A percentile compares a stretch with the other conserved stretches of the same genome.
phyloP scores from a whole-genome alignment of 306 rosid species.

The Ceratonia siliqua region DNA sequence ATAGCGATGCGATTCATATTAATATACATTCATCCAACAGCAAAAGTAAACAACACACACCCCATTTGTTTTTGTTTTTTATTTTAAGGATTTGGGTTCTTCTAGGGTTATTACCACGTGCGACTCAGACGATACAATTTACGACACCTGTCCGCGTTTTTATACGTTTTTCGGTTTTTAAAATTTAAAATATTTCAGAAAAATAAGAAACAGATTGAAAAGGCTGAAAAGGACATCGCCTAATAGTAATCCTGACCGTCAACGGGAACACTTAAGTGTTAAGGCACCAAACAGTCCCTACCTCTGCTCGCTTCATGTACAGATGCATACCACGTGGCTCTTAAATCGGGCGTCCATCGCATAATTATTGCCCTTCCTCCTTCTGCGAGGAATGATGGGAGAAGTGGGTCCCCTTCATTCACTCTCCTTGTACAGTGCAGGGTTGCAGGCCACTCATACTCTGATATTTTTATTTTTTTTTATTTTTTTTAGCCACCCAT shows the following conservation, averaged over 20 bases:
- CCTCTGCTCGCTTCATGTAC: background rate
- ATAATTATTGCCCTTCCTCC: background rate
- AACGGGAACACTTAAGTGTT: background rate
- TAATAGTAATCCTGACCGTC: background rate
- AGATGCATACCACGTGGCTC: background rate
- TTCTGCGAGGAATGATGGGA: background rate
- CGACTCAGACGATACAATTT: slow-evolving; percentile 5
- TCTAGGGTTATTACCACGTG: slow-evolving; percentile 44
- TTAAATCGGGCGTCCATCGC: background rate
- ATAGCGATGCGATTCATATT: background rate
- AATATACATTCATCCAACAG: slow-evolving; percentile 25
- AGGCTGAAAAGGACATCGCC: background rate
- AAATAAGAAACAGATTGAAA: background rate
- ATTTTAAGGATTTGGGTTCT: background rate
- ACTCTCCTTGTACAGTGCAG: background rate
- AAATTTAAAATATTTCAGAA: no score
- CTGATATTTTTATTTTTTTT: background rate
- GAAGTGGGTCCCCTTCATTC: slow-evolving; percentile 35
- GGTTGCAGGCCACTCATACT: slow-evolving; percentile 26
- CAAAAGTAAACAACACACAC: slow-evolving; percentile 3
- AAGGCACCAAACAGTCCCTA: background rate
- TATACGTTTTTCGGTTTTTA: slow-evolving; percentile 11
- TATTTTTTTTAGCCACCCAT: slow-evolving; percentile 34
- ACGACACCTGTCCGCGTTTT: slow-evolving; percentile 52
- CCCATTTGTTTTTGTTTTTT: background rate